Evolutionary conservation across 108 stramenopile genomes (phyloP).

Genomic region (Nitzschia inconspicua): DNA sequence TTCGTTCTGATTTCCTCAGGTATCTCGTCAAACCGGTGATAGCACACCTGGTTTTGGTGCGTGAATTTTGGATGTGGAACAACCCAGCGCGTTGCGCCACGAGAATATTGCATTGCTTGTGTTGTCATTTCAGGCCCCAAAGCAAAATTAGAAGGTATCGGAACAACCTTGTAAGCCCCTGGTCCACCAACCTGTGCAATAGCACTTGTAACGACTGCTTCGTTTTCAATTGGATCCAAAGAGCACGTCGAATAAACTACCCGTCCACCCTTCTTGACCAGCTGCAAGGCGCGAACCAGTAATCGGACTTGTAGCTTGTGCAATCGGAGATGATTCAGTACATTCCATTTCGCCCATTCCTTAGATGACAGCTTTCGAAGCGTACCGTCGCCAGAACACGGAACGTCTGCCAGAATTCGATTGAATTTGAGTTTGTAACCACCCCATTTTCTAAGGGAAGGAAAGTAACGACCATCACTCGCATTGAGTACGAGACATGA

Average conservation of each 20-base stretch:
- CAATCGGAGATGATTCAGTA: conserved; percentile 32
- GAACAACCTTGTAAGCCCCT: not conserved
- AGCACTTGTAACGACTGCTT: conserved; percentile 1
- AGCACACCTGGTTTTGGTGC: too few relatives aligned
- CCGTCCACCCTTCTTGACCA: conserved; percentile 11
- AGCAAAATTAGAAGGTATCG: not conserved
- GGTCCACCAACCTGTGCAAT: not conserved
- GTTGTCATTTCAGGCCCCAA: too few relatives aligned
- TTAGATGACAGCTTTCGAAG: conserved; percentile 51
- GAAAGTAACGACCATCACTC: conserved; percentile 13
- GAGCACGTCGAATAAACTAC: conserved; percentile 28
- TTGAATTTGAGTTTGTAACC: conserved; percentile 34
- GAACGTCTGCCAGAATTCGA: conserved; percentile 67
- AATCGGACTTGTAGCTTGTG: conserved; percentile 65
- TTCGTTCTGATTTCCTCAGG: too few relatives aligned
- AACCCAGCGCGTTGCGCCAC: not conserved
- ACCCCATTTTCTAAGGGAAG: too few relatives aligned
- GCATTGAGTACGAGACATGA: conserved; percentile 4
- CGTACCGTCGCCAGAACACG: conserved; percentile 77
- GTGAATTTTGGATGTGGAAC: conserved; percentile 3
- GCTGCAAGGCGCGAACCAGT: conserved; percentile 34
- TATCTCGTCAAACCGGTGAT: too few relatives aligned
- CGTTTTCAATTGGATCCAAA: conserved; percentile 32
- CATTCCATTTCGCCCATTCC: conserved; percentile 54
- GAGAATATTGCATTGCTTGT: not conserved